phyloP scores from a whole-genome alignment of 2,329 filamentous ascomycete genomes.

The Chaetothyriales sp. region DNA sequence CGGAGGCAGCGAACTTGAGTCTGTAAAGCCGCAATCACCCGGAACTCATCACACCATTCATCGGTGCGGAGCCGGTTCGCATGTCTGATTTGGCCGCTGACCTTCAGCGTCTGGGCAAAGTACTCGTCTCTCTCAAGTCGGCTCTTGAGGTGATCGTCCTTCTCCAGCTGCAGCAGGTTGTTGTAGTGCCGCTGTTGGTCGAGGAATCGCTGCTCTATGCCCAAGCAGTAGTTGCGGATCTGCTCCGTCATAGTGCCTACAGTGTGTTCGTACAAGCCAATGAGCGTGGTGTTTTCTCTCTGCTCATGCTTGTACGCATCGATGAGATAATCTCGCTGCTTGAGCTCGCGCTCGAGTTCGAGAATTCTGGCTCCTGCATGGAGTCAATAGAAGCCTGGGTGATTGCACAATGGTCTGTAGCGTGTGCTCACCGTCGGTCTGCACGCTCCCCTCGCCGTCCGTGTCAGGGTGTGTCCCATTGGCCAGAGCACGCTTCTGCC shows the following conservation, averaged over 20 bases:
- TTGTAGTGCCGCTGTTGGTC: constrained; percentile 37
- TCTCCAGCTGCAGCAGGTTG: constrained; percentile 36
- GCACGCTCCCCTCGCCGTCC: constrained; percentile 6
- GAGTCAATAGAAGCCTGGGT: background rate
- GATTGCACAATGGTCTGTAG: background rate
- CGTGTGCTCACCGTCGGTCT: constrained; percentile 12
- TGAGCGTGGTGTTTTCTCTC: constrained; percentile 33
- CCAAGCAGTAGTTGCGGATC: constrained; percentile 37
- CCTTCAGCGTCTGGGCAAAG: constrained; percentile 34
- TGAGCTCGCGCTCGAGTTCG: constrained; percentile 35
- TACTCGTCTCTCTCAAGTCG: constrained; percentile 38
- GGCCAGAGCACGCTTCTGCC: constrained; percentile 27
- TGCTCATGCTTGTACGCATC: constrained; percentile 34
- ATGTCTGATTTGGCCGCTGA: constrained; percentile 36
- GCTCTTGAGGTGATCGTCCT: constrained; percentile 35
- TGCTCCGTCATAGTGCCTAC: constrained; percentile 37
- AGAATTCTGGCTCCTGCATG: constrained; percentile 32
- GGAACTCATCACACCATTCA: constrained; percentile 33
- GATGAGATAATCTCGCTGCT: constrained; percentile 30
- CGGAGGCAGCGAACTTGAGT: constrained; percentile 37
- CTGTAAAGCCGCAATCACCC: constrained; percentile 33
- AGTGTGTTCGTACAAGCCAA: constrained; percentile 34
- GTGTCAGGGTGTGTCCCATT: constrained; percentile 23
- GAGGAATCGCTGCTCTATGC: constrained; percentile 35
- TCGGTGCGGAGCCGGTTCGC: constrained; percentile 35